Base-by-base conservation (phyloP, 108 stramenopile genomes). In the Nannochloropsis salina region DNA sequence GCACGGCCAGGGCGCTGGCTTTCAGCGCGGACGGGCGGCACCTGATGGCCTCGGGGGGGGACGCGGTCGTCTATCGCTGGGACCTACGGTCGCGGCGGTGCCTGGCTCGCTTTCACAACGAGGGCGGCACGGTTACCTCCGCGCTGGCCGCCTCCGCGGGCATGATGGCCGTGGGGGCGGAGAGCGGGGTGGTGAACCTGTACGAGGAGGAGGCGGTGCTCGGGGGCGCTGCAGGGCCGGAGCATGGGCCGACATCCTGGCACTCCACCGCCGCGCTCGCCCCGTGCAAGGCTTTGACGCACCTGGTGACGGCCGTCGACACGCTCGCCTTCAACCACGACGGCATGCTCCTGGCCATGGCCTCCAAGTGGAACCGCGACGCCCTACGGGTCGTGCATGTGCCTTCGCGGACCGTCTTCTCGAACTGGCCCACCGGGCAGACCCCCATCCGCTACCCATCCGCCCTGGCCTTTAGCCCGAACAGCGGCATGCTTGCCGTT, bases 391-490 rank as follows among this genome's bases (percentile, higher is more conserved):
- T 99, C 11, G 85, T 98, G 42, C 96, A 98, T 91, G 92, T 96
- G 21, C 94, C 97, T 41, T 90, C 95, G 5, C 81, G 85, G 84
- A 97, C 96, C 8, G 96, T 98, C n/a, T 98, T 96, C 86, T 93
- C 93, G 5, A 99, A 99, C 87, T 99, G 98, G 98, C 98, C 98
- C 9, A 98, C 98, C 10, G 92, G 93, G 45, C 93, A 94, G 81
- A 97, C 98, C 8, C 98, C 98, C n/a, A 83, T 99, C 47, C 92
- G 92, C 18, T 96, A 96, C 89, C 96, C 97, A 43, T 95, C 93
- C 90, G 92, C 92, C 80, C 87, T 96, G 87, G 96, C 96, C 88
- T 99, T 98, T 89, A 96, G 96, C 21, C 98, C 98, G 2, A 85
- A 90, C 42, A 93, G 94, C 47, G 93, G 93, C 81, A 95, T 91